Conservation (phyloP, 805 yeast species). For the Candida railenensis region DNA sequence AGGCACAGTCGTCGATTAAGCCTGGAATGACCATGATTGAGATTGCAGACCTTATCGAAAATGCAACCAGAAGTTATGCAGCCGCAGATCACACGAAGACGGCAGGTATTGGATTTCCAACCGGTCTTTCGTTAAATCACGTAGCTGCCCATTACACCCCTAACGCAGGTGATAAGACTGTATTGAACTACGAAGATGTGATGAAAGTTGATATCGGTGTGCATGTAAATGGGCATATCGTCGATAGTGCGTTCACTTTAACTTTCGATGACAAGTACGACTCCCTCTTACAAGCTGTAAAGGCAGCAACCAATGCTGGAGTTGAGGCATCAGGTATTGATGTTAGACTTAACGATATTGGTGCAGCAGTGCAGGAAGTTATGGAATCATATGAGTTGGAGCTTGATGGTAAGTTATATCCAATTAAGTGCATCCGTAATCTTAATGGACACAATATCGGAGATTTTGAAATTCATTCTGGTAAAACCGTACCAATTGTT, state of each 20-base stretch:
- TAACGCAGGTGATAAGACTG: slow-evolving; percentile 87
- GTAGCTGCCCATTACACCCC: slow-evolving; percentile 99
- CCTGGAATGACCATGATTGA: slow-evolving; percentile 94
- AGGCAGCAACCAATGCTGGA: slow-evolving; percentile 93
- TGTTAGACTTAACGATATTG: slow-evolving; percentile 91
- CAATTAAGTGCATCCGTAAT: slow-evolving; percentile 86
- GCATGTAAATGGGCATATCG: slow-evolving; percentile 89
- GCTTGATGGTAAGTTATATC: slow-evolving; percentile 79
- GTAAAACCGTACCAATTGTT: slow-evolving; percentile 95
- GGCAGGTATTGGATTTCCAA: slow-evolving; percentile 97
- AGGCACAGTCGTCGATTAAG: slow-evolving; percentile 68
- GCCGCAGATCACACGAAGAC: slow-evolving; percentile 59
- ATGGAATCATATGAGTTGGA: slow-evolving; percentile 97
- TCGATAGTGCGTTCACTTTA: slow-evolving; percentile 93
- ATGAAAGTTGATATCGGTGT: slow-evolving; percentile 97
- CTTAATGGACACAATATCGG: slow-evolving; percentile 92
- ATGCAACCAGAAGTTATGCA: slow-evolving; percentile 73
- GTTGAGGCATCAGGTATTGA: slow-evolving; percentile 92
- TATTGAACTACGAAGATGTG: slow-evolving; percentile 82
- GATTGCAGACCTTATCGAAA: slow-evolving; percentile 86
- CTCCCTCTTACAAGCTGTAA: slow-evolving; percentile 76
- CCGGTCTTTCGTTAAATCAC: slow-evolving; percentile 92
- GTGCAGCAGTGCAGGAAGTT: slow-evolving; percentile 93
- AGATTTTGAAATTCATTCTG: slow-evolving; percentile 85
- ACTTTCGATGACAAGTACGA: slow-evolving; percentile 86